Percentiles rank a stretch among this genome's conserved stretches.
Conservation (phyloP, 2,329 filamentous ascomycete genomes). For the Seiridium cupressi region DNA sequence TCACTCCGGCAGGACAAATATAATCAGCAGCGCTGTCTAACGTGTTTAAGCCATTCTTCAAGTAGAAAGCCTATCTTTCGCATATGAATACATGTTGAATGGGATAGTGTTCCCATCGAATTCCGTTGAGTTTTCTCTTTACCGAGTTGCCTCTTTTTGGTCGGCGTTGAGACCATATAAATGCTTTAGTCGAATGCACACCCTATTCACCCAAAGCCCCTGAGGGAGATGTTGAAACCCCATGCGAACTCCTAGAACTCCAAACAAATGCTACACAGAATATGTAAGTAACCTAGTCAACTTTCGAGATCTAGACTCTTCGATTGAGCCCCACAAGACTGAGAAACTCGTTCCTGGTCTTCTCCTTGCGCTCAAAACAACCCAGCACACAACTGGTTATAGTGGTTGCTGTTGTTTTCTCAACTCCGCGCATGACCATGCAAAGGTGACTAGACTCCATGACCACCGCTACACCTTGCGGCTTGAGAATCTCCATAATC, state of each 20-base stretch:
- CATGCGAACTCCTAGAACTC: constrained; percentile 10
- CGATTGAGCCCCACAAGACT: constrained; percentile 69
- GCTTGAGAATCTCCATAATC: constrained; percentile 88
- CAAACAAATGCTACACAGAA: neutral
- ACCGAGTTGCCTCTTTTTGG: constrained; percentile 8
- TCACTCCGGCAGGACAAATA: too few species aligned
- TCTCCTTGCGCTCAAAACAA: constrained; percentile 87
- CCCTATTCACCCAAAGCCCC: neutral
- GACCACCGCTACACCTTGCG: constrained; percentile 92
- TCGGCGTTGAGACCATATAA: constrained; percentile 9
- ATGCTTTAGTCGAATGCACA: neutral
- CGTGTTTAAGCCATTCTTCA: too few species aligned
- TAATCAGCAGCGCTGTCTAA: too few species aligned
- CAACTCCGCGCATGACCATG: constrained; percentile 98
- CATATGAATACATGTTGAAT: constrained; percentile 8
- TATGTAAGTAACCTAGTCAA: neutral
- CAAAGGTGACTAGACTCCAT: constrained; percentile 97
- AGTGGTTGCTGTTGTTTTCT: constrained; percentile 83
- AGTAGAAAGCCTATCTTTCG: too few species aligned
- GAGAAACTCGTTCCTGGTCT: constrained; percentile 94
- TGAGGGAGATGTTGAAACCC: constrained; percentile 18
- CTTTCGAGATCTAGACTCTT: constrained; percentile 11
- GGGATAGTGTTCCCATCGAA: neutral
- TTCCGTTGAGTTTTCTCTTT: constrained; percentile 9
- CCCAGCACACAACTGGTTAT: constrained; percentile 98